Evolutionary conservation across 495 filamentous ascomycete genomes (phyloP), one percentile per base, ranked within the genome.

Genomic region (Chlorociboria aeruginascens): DNA sequence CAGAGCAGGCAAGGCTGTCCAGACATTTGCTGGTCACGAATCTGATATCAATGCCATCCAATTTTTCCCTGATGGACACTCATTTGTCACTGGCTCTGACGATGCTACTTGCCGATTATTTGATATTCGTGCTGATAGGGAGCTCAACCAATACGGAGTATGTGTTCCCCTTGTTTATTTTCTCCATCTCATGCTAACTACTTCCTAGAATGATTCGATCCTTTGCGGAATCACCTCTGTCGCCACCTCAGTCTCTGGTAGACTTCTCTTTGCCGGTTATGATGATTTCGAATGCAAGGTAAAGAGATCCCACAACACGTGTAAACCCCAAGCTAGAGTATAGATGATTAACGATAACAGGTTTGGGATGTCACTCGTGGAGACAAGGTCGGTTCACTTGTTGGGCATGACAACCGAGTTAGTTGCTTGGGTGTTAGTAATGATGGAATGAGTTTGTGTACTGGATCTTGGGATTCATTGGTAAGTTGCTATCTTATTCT

Each of bases 261-360:
- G 92, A 61, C 74, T 98, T 60, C 75, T 98, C 35, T 98, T 98
- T 63, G 92, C 92, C 47, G 92, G 92, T 50, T 98, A 98, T 62
- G 92, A 98, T 59, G 92, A 98, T 60, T 98, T 96, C 61, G 92
- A 98, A 68, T 98, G 92, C 85, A 98, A 98, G 83, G 92, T 96
- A 71, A 58, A 74, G 8, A 29, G 29, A n/a, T 43, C 20, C 29
- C 30, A 9, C 29, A 28, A 28, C 9, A 14, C 16, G 16, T 25
- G 1, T 2, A 44, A 3, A n/a, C 10, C 34, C 8, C 32, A 7
- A 3, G n/a, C 13, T 16, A 30, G 14, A 32, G 11, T 13, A 44
- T 28, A 17, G 43, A 53, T 67, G 43, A 66, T 43, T 10, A 35
- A 10, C 25, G 35, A 20, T 34, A 36, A 47, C 45, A 97, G 90